Conservation (phyloP, 192 early-diverging fungal genomes). For the Coemansia reversa region DNA sequence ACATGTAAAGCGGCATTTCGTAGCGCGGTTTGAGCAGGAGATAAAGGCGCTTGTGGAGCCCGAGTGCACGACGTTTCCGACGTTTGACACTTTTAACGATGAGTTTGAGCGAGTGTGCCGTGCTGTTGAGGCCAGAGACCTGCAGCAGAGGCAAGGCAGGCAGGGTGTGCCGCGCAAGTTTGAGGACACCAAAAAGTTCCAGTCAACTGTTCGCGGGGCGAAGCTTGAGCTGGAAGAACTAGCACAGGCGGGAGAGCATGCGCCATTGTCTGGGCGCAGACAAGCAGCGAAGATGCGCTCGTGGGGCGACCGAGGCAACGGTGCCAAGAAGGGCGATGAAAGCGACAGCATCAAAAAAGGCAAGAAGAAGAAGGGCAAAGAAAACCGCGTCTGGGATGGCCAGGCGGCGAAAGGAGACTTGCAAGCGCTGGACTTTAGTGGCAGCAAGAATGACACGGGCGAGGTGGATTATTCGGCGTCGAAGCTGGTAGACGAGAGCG, state of each 20-base stretch:
- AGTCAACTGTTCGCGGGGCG: constrained; percentile 61
- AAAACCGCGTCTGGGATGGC: constrained; percentile 77
- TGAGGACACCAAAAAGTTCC: constrained; percentile 75
- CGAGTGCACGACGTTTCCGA: constrained; percentile 25
- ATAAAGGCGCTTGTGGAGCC: constrained; percentile 26
- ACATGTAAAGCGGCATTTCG: constrained; percentile 67
- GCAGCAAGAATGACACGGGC: constrained; percentile 10
- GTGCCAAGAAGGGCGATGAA: constrained; percentile 4
- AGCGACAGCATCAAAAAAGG: constrained; percentile 42
- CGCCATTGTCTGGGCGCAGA: constrained; percentile 2
- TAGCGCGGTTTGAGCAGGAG: constrained; percentile 55
- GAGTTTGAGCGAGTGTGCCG: constrained; percentile 68
- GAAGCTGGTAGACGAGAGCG: constrained; percentile 58
- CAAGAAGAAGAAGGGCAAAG: constrained; percentile 55
- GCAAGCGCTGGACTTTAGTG: constrained; percentile 52
- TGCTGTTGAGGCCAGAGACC: constrained; percentile 68
- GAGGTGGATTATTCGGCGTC: constrained; percentile 16
- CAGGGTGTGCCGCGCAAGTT: constrained; percentile 70
- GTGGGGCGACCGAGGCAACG: constrained; percentile 26
- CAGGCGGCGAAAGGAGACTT: constrained; percentile 47
- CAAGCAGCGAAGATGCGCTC: constrained; percentile 36
- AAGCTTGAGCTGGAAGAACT: constrained; percentile 52
- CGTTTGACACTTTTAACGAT: constrained; percentile 59
- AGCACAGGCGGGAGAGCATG: constrained; percentile 35
- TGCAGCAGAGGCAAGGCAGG: constrained; percentile 43